Base-by-base conservation (phyloP, 2,329 filamentous ascomycete genomes). In the Ceratocystis papillata region DNA sequence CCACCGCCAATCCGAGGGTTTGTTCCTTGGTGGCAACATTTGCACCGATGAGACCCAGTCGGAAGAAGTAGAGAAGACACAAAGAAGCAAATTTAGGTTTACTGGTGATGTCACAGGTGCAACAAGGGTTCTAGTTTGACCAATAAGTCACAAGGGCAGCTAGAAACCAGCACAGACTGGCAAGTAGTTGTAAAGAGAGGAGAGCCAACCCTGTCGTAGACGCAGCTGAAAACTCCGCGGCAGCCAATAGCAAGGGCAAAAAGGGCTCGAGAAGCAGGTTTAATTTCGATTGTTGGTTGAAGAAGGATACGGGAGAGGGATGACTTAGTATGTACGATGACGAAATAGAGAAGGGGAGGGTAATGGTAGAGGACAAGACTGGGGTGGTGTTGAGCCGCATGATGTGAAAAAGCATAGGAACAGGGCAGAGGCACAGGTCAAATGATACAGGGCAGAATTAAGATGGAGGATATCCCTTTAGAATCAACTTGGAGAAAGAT, bases 71-170 rank as follows among this genome's bases (percentile, higher is more conserved):
- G 37, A 37, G 37, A 50, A 50, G 10, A 22, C 45, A 20, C 22
- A 50, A 50, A 20, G 46, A 20, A 22, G n/a, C n/a, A 50, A 48
- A 48, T 48, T 48, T n/a, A 37, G 37, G 37, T 37, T 37, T 37
- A 12, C 8, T 50, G n/a, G 46, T 50, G 46, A 50, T 50, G 46
- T 50, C 46, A 50, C 46, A 50, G 46, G 46, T 48, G 46, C 22
- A 17, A 37, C 37, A 37, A 37, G 37, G 37, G 12, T 61, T 41
- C 28, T 62, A 5, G 20, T 12, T 37, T 37, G 37, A 12, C 37
- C 37, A 4, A 37, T 37, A 37, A 12, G 37, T 50, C 46, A 50
- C 46, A 20, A 20, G 46, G 46, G 6, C 46, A 20, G 44, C 41
- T 10, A 25, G 41, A 62, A 41, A 62, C 30, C 10, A 61, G 30